phyloP scores from a whole-genome alignment of 1,139 yeast genomes.

The Hemisphaericaspora subhashii region DNA sequence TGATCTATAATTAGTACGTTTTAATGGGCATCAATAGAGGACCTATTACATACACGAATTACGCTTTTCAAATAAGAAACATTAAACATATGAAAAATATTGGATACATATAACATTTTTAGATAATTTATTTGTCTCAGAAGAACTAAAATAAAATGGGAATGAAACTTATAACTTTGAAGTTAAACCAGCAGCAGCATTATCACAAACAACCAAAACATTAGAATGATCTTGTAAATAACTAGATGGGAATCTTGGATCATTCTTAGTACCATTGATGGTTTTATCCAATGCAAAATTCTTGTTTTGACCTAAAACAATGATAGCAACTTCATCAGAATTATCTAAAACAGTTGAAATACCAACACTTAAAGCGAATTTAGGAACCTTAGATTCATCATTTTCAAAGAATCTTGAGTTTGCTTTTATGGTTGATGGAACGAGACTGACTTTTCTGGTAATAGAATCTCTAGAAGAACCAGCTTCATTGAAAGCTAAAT shows the following conservation, averaged over 20 bases:
- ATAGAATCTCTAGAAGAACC: constrained; percentile 50
- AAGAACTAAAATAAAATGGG: background rate
- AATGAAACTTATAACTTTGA: constrained; percentile 26
- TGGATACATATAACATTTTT: background rate
- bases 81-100: too few relatives aligned
- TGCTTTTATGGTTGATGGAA: constrained; percentile 54
- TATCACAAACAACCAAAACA: constrained; percentile 47
- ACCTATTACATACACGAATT: too few relatives aligned
- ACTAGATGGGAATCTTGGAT: constrained; percentile 43
- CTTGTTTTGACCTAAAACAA: constrained; percentile 49
- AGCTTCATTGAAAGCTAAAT: constrained; percentile 62
- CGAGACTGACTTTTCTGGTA: constrained; percentile 53
- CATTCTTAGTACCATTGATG: constrained; percentile 35
- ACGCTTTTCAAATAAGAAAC: too few relatives aligned
- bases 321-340: constrained; percentile 52
- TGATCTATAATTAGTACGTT: too few relatives aligned
- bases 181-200: constrained; percentile 41
- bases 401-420: constrained; percentile 56
- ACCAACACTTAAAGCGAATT: constrained; percentile 57
- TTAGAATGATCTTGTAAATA: constrained; percentile 48
- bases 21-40: too few relatives aligned
- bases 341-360: constrained; percentile 62
- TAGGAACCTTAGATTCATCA: constrained; percentile 51
- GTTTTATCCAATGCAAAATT: constrained; percentile 46
- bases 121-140: background rate